Evolutionary conservation across 2,329 filamentous ascomycete species (phyloP), one percentile per base, ranked within the genome.

Genomic region (Aureobasidium subglaciale): DNA sequence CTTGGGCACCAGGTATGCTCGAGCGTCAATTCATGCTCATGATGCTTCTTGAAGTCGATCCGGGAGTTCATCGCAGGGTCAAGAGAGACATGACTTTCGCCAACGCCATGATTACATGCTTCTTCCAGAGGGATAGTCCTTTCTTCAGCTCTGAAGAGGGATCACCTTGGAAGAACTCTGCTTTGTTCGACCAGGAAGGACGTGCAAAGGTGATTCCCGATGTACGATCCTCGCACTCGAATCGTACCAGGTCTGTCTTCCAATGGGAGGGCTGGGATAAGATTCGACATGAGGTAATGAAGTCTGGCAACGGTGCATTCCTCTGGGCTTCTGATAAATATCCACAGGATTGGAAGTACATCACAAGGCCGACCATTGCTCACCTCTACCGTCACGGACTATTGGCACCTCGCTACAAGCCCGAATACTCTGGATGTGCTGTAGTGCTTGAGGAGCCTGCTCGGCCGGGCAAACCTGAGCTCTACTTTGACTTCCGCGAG

Each of bases 351-450:
- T 57, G 55, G 46, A 52, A 57, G 62, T 5, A 62, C 66, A 45
- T 63, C 6, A 64, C 70, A 18, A 67, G 75, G 1, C 73, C 73
- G 6, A 71, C 71, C 15, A 65, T 78, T 45, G 71, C 73, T 1
- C 69, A 70, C n/a, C 62, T 78, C 10, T 78, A 75, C 63, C 71
- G 72, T 59, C 71, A 73, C 15, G 75, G 76, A 48, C 63, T 78
- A 32, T 70, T 78, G 50, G 63, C 63, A 22, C 58, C 64, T 46
- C 66, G 65, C 29, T 68, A 68, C 53, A 58, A 60, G 10, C 56
- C 56, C 2, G 30, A 64, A 4, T 63, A 67, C 43, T 62, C 67
- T 4, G 75, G 75, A 5, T 63, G 70, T 43, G 72, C 70, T 9
- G 67, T 70, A 3, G 70, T 69, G 2, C 64, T 62, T 27, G 65